Percentiles rank a stretch among this genome's conserved stretches.
Conservation (phyloP, 495 filamentous ascomycete species). For the Aspergillus nanangensis region DNA sequence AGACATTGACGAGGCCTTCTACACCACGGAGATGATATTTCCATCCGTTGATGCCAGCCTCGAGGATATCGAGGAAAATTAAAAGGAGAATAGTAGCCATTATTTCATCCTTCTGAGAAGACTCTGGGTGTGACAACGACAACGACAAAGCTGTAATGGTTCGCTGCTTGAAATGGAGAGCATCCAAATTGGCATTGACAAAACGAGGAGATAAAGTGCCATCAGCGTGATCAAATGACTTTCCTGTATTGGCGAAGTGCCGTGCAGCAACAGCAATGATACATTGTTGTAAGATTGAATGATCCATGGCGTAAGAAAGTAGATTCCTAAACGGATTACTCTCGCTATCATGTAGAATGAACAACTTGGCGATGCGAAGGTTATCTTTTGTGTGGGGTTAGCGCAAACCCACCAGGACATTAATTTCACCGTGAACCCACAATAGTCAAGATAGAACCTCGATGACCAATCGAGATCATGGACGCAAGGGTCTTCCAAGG, state of each 20-base stretch:
- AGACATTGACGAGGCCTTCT: slow-evolving; percentile 10
- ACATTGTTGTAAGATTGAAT: slow-evolving; percentile 45
- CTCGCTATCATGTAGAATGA: slow-evolving; percentile 49
- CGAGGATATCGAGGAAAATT: slow-evolving; percentile 54
- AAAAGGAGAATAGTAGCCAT: slow-evolving; percentile 52
- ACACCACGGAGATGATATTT: slow-evolving; percentile 48
- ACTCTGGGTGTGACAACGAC: slow-evolving; percentile 18
- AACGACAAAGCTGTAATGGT: slow-evolving; percentile 42
- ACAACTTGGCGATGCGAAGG: slow-evolving; percentile 48
- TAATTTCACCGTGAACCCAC: slow-evolving; percentile 21
- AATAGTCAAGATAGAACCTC: slow-evolving; percentile 47
- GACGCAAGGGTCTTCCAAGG: slow-evolving; percentile 33
- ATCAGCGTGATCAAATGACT: slow-evolving; percentile 17
- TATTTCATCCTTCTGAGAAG: slow-evolving; percentile 28
- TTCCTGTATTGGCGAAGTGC: slow-evolving; percentile 41
- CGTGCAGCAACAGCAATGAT: slow-evolving; percentile 52
- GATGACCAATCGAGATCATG: slow-evolving; percentile 27
- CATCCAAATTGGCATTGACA: slow-evolving; percentile 32
- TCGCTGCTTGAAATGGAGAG: slow-evolving; percentile 45
- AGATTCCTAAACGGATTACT: slow-evolving; percentile 52
- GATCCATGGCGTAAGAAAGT: slow-evolving; percentile 41
- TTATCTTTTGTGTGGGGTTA: slow-evolving; percentile 32
- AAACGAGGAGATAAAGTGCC: slow-evolving; percentile 6
- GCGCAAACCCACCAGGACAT: background rate
- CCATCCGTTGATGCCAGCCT: slow-evolving; percentile 52